A percentile compares a stretch with the other conserved stretches of the same genome.
phyloP scores from a whole-genome alignment of 225 moss, liverwort and hornwort species.

The Climacium dendroides region DNA sequence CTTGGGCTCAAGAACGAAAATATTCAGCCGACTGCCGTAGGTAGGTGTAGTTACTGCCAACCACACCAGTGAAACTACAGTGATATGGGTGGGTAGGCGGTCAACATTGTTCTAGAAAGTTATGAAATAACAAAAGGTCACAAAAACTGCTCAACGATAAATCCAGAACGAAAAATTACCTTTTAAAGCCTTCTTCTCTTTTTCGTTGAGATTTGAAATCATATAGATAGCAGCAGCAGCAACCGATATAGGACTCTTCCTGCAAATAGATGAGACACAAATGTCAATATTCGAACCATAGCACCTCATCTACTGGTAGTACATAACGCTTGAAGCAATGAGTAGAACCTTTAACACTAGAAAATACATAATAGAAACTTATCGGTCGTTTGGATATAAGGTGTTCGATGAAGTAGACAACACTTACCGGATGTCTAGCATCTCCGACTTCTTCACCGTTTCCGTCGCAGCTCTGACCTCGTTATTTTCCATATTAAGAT shows the following conservation, averaged over 20 bases:
- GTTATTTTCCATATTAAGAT: conserved; percentile 72
- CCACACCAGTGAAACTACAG: neutral
- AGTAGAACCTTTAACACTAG: neutral
- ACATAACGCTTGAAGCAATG: neutral
- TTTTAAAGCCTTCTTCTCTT: conserved; percentile 71
- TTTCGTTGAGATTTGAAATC: conserved; percentile 75
- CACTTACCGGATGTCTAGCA: conserved; percentile 68
- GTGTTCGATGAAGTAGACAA: neutral
- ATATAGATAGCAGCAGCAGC: conserved; percentile 90
- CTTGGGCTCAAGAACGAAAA: neutral
- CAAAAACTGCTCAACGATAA: neutral
- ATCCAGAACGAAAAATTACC: conserved; percentile 17
- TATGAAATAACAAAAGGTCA: neutral
- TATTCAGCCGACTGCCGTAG: neutral
- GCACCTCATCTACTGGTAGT: neutral
- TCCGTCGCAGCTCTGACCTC: conserved; percentile 80
- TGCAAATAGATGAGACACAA: neutral
- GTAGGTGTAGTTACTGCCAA: neutral
- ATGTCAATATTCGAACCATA: neutral
- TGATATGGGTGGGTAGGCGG: neutral
- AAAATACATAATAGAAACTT: neutral
- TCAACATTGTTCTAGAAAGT: neutral
- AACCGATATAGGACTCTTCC: conserved; percentile 84
- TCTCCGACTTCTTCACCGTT: conserved; percentile 77
- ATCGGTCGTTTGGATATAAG: neutral